These are phyloP conservation scores for Leptographium procerum DNA, from an alignment of 2,329 filamentous ascomycete genomes.

Conservation along the genomic window DNA sequence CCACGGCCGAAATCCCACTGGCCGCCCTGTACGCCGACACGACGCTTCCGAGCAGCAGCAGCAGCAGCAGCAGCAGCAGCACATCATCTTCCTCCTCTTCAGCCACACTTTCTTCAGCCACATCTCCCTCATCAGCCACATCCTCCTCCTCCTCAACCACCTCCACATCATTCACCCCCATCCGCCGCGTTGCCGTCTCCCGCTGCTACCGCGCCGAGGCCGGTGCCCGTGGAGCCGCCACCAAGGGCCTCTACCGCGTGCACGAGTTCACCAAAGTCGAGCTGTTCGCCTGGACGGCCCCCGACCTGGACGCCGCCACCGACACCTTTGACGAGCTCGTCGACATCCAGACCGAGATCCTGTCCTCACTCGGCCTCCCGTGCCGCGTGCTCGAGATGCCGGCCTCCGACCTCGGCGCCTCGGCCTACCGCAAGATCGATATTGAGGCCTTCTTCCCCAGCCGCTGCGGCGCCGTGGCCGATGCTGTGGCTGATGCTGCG, in stretches of 20 bases:
- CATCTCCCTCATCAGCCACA: conserved; percentile 34
- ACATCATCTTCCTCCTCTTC: conserved; percentile 34
- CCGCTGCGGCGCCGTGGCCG: conserved; percentile 32
- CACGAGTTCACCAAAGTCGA: conserved; percentile 99
- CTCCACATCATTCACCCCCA: conserved; percentile 37
- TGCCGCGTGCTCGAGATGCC: conserved; percentile 94
- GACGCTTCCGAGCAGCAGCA: conserved; percentile 40
- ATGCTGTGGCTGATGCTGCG: neutral
- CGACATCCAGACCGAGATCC: conserved; percentile 73
- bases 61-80: too few relatives aligned
- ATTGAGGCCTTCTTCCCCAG: conserved; percentile 94
- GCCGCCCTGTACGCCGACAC: conserved; percentile 78
- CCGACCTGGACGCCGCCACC: conserved; percentile 36
- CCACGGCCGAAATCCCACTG: conserved; percentile 88
- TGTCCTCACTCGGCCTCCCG: conserved; percentile 64
- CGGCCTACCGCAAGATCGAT: conserved; percentile 75
- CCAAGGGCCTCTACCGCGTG: conserved; percentile 89
- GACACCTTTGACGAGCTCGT: conserved; percentile 75
- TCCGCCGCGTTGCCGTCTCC: conserved; percentile 73
- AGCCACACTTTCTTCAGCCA: conserved; percentile 43
- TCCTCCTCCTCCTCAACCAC: conserved; percentile 54
- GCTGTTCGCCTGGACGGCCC: conserved; percentile 82
- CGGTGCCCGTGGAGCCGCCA: conserved; percentile 77
- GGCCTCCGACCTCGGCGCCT: conserved; percentile 74
- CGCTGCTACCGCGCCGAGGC: conserved; percentile 96